Percentiles rank a stretch among this genome's conserved stretches.
phyloP scores from a whole-genome alignment of 352 stramenopile species.

The Globisporangium iwayamae region DNA sequence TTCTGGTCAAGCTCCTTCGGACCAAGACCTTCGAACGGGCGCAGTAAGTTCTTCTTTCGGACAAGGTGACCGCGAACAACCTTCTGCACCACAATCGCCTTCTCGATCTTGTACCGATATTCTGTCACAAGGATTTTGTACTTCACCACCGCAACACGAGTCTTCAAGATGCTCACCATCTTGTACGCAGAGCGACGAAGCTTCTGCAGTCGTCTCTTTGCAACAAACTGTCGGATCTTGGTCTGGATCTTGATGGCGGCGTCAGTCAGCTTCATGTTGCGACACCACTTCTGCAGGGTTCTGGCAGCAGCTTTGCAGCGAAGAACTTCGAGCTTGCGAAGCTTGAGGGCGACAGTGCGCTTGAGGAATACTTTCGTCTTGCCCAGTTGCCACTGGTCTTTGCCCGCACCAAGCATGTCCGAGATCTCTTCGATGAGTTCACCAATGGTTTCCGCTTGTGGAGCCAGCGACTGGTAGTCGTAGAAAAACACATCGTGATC shows the following conservation, averaged over 20 bases:
- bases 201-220: constrained; percentile 43
- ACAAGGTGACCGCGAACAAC: constrained; percentile 66
- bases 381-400: constrained; percentile 87
- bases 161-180: constrained; percentile 54
- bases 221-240: constrained; percentile 65
- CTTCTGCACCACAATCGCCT: constrained; percentile 73
- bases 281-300: constrained; percentile 80
- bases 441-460: constrained; percentile 79
- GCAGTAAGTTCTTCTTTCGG: constrained; percentile 70
- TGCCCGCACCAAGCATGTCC: constrained; percentile 77
- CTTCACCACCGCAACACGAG: constrained; percentile 58
- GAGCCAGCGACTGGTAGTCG: constrained; percentile 83
- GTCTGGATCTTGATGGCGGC: constrained; percentile 69
- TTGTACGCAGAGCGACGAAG: constrained; percentile 60
- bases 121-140: constrained; percentile 52
- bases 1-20: constrained; percentile 76
- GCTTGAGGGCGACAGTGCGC: constrained; percentile 70
- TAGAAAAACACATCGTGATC: constrained; percentile 91
- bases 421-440: constrained; percentile 85
- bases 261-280: constrained; percentile 59
- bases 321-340: constrained; percentile 77
- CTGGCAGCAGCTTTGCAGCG: constrained; percentile 80
- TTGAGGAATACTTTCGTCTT: constrained; percentile 90
- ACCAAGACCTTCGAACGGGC: constrained; percentile 72
- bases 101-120: constrained; percentile 42